Evolutionary conservation across 228 moss, liverwort and hornwort genomes (phyloP).

Genomic region (Sphagnum magellanicum): DNA sequence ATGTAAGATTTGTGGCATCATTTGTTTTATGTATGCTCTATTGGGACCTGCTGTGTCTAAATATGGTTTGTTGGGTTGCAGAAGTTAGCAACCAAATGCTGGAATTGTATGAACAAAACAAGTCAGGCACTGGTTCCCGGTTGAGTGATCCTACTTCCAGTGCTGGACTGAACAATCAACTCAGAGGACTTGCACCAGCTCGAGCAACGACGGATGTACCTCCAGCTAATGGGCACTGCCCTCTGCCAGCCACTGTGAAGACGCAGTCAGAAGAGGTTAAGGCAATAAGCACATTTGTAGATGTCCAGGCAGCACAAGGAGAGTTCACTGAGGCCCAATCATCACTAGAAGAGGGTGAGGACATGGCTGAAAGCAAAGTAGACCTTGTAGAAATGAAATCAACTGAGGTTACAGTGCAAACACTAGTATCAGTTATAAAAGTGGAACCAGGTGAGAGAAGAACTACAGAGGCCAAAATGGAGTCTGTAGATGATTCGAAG

Average conservation of each 20-base stretch:
- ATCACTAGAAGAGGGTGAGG: slow-evolving; percentile 35
- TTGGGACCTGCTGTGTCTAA: no score
- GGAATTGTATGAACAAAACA: slow-evolving; percentile 87
- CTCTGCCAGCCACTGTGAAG: slow-evolving; percentile 22
- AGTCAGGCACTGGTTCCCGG: slow-evolving; percentile 49
- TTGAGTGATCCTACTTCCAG: slow-evolving; percentile 74
- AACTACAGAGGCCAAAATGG: not conserved
- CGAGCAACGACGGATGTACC: slow-evolving; percentile 18
- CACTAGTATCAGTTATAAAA: not conserved
- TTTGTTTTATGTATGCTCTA: no score
- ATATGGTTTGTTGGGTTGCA: slow-evolving; percentile 20
- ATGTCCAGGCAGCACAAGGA: slow-evolving; percentile 6
- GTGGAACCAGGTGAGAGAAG: slow-evolving; percentile 5
- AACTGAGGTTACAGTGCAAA: no score
- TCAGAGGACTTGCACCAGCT: slow-evolving; percentile 13
- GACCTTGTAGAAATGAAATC: not conserved
- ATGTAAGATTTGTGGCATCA: no score
- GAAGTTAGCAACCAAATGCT: slow-evolving; percentile 96
- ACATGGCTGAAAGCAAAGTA: slow-evolving; percentile 22
- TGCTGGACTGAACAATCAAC: slow-evolving; percentile 7
- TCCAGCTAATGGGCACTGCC: slow-evolving; percentile 57
- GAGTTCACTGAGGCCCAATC: slow-evolving; percentile 33
- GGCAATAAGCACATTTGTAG: slow-evolving; percentile 7
- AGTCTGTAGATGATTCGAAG: slow-evolving; percentile 54
- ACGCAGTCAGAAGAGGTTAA: slow-evolving; percentile 16